phyloP scores from a whole-genome alignment of 257 asterid genomes.

The Mitragyna speciosa region DNA sequence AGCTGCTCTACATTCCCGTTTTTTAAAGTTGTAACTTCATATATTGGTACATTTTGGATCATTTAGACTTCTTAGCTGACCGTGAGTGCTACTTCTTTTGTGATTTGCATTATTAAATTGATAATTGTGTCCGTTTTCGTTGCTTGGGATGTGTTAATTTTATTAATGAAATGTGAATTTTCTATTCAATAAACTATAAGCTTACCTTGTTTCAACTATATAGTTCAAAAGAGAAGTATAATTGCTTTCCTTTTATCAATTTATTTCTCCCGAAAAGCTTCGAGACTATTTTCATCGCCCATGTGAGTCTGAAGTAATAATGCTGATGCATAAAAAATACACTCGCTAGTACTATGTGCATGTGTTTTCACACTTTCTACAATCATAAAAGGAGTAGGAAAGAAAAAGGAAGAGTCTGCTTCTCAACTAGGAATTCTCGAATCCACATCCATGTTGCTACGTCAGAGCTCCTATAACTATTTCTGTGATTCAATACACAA shows the following conservation, averaged over 20 bases:
- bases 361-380: no score
- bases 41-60: conserved; percentile 86
- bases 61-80: conserved; percentile 79
- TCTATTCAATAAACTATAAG: conserved; percentile 28
- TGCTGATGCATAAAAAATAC: no score
- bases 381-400: not conserved
- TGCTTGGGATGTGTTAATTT: no score
- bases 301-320: no score
- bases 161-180: not conserved
- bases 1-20: conserved; percentile 49
- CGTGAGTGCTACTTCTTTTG: conserved; percentile 40
- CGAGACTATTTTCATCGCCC: no score
- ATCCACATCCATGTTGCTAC: not conserved
- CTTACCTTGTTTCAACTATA: not conserved
- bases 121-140: not conserved
- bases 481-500: no score
- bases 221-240: no score
- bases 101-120: conserved; percentile 36
- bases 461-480: not conserved
- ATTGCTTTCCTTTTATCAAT: no score
- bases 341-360: no score
- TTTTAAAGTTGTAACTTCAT: conserved; percentile 77
- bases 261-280: no score
- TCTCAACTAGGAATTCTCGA: not conserved
- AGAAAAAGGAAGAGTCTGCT: no score